Percentiles rank a stretch among this genome's conserved stretches.
Conservation (phyloP, 1,284 basidiomycete genomes). For the Crepidotus sp. region DNA sequence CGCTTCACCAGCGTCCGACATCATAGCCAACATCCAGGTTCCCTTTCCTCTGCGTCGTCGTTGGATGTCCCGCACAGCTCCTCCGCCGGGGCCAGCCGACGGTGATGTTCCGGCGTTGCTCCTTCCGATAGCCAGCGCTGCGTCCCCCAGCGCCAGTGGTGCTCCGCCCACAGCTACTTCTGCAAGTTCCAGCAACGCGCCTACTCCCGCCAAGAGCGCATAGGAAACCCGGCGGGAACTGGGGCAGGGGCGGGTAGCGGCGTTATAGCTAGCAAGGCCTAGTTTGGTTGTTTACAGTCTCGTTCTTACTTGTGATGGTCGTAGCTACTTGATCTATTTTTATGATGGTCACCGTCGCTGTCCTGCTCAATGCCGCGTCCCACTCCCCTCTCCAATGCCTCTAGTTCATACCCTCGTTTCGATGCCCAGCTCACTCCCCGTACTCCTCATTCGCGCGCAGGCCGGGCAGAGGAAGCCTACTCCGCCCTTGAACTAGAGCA, state of each 20-base stretch:
- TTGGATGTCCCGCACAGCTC: neutral
- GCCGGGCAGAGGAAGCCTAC: slow-evolving; percentile 47
- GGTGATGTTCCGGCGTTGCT: no score
- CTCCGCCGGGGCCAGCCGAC: no score
- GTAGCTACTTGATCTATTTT: no score
- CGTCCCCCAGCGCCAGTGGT: neutral
- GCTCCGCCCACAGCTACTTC: slow-evolving; percentile 1
- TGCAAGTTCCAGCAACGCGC: neutral
- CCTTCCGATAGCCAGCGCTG: neutral
- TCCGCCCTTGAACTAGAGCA: slow-evolving; percentile 38
- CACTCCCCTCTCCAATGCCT: slow-evolving; percentile 26
- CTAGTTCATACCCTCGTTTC: slow-evolving; percentile 21
- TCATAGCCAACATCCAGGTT: no score
- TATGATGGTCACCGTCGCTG: slow-evolving; percentile 10
- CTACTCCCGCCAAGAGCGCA: neutral
- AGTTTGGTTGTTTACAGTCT: neutral
- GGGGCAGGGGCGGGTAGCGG: neutral
- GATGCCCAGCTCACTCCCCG: slow-evolving; percentile 47
- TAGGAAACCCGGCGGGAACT: neutral
- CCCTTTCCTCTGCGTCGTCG: neutral
- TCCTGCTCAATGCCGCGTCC: slow-evolving; percentile 27
- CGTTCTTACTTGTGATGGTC: no score
- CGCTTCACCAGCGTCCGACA: neutral
- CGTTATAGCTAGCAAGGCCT: neutral
- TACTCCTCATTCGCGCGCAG: slow-evolving; percentile 54